A percentile compares a stretch with the other conserved stretches of the same genome.
Evolutionary conservation across 495 filamentous ascomycete genomes (phyloP).

Genomic region (Niebla homalea): DNA sequence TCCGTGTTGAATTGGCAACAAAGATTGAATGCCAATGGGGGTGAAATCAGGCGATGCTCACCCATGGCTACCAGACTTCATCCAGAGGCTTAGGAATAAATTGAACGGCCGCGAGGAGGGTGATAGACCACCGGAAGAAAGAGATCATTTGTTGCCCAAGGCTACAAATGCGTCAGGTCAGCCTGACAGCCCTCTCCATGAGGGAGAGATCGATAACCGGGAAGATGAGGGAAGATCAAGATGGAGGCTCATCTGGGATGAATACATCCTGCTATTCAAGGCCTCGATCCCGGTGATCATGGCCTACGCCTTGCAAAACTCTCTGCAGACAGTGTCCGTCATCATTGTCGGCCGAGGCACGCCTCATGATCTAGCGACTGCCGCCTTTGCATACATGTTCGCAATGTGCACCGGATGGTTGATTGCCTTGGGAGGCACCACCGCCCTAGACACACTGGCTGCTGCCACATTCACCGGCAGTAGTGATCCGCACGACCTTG

Average conservation of each 20-base stretch:
- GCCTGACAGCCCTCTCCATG: slow-evolving; percentile 2
- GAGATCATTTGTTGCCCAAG: slow-evolving; percentile 37
- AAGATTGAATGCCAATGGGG: slow-evolving; percentile 3
- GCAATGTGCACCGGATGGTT: slow-evolving; percentile 86
- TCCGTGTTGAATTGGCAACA: too few relatives aligned
- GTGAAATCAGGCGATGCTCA: slow-evolving; percentile 8
- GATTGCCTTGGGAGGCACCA: slow-evolving; percentile 83
- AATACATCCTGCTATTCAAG: slow-evolving; percentile 56
- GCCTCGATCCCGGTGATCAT: slow-evolving; percentile 71
- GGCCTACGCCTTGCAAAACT: slow-evolving; percentile 82
- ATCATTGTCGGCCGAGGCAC: slow-evolving; percentile 72
- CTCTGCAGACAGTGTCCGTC: slow-evolving; percentile 73
- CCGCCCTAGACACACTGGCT: slow-evolving; percentile 76
- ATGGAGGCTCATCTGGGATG: slow-evolving; percentile 31
- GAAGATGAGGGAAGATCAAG: slow-evolving; percentile 7
- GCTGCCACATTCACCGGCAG: slow-evolving; percentile 81
- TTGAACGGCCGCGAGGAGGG: neutral
- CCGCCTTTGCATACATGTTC: slow-evolving; percentile 90
- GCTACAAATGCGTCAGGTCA: slow-evolving; percentile 11
- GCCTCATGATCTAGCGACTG: slow-evolving; percentile 67
- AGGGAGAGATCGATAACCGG: slow-evolving; percentile 4
- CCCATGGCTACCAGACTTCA: slow-evolving; percentile 12
- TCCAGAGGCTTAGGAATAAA: slow-evolving; percentile 2
- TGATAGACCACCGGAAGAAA: slow-evolving; percentile 22
- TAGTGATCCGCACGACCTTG: slow-evolving; percentile 67